Percentiles rank a stretch among this genome's conserved stretches.
Conservation (phyloP, 345 rosid species). For the Eucalyptus brandiana region DNA sequence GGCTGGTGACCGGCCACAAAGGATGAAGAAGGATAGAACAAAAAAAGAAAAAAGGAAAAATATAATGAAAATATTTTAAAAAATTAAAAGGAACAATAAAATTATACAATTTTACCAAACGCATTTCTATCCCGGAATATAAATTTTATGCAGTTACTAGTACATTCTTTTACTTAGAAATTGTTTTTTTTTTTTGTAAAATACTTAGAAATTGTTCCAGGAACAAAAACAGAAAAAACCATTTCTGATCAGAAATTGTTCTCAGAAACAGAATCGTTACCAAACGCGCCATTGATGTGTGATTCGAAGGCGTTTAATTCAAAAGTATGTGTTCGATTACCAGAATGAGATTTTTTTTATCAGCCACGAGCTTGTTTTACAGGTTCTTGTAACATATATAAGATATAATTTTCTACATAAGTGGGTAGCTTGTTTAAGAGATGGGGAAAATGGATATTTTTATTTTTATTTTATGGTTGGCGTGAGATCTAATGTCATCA, state of each 20-base stretch:
- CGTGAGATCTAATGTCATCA: neutral
- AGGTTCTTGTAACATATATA: neutral
- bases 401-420: neutral
- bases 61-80: no score
- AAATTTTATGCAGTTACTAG: rapidly evolving
- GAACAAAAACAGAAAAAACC: no score
- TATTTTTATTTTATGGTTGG: neutral
- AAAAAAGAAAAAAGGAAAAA: no score
- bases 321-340: neutral
- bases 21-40: no score
- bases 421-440: neutral
- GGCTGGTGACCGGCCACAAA: rapidly evolving
- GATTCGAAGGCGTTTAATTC: rapidly evolving
- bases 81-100: no score
- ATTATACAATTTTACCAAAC: no score
- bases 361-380: neutral
- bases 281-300: rapidly evolving
- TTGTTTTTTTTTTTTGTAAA: no score
- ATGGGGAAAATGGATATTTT: neutral
- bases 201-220: rapidly evolving
- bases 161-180: rapidly evolving
- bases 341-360: neutral
- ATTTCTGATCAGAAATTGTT: no score
- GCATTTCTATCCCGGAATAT: rapidly evolving
- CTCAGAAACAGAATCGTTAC: rapidly evolving